Conservation (phyloP, 495 filamentous ascomycete genomes). For the Tirmania nivea region DNA sequence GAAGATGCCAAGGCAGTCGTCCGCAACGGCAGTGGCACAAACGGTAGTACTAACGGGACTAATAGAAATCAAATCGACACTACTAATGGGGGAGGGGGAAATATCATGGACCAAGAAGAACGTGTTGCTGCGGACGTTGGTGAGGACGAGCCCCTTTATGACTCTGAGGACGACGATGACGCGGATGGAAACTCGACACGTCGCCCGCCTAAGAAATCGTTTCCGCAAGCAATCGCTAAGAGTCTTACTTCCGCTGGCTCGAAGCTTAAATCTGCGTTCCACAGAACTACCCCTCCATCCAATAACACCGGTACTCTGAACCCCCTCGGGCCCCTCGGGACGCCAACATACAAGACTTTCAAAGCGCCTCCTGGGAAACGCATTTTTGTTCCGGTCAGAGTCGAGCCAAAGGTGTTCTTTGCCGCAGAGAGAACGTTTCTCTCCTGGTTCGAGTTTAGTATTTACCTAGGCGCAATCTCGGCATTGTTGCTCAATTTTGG, state of each 20-base stretch:
- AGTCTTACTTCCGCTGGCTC: conserved; percentile 14
- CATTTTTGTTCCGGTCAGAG: conserved; percentile 85
- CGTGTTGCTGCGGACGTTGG: conserved; percentile 39
- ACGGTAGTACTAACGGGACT: conserved; percentile 8
- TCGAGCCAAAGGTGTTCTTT: conserved; percentile 96
- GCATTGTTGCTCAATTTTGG: conserved; percentile 83
- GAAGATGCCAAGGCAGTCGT: conserved; percentile 3
- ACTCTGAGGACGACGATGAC: conserved; percentile 17
- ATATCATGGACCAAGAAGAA: conserved; percentile 54
- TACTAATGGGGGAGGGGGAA: conserved; percentile 25
- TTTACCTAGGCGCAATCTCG: conserved; percentile 81
- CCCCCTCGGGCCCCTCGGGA: conserved; percentile 14
- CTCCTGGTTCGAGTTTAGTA: conserved; percentile 90
- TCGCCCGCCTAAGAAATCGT: conserved; percentile 23
- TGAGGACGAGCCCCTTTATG: conserved; percentile 63
- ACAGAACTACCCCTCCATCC: conserved; percentile 8
- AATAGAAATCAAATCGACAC: conserved; percentile 15
- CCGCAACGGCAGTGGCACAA: not conserved
- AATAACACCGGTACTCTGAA: conserved; percentile 28
- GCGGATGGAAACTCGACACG: conserved; percentile 1
- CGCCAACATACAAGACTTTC: conserved; percentile 44
- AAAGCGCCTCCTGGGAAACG: conserved; percentile 76
- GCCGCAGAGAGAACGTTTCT: conserved; percentile 91
- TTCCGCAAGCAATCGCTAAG: conserved; percentile 30
- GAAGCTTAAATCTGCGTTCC: not conserved